Percentiles rank a stretch among this genome's conserved stretches.
These are phyloP conservation scores for Chloranthus sessilifolius DNA, from an alignment of 164 flowering plant genomes.

Conservation along the genomic window DNA sequence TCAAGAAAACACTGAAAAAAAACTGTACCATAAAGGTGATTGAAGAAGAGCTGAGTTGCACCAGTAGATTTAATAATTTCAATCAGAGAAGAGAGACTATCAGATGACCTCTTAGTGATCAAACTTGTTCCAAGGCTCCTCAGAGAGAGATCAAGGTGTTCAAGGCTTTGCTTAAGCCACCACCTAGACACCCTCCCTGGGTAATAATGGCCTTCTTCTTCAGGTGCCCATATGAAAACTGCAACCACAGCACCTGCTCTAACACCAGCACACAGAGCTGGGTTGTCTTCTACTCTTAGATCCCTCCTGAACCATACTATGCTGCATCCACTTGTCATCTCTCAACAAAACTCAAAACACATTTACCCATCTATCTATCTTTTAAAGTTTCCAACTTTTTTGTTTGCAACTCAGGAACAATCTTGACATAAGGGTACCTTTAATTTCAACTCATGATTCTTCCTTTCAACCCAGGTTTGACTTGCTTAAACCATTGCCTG, in stretches of 20 bases:
- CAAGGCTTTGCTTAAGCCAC: constrained; percentile 93
- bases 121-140: constrained; percentile 78
- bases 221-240: constrained; percentile 92
- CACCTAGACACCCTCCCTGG: constrained; percentile 98
- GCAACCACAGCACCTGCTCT: constrained; percentile 85
- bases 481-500: too few relatives aligned
- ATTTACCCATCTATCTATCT: too few relatives aligned
- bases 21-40: constrained; percentile 88
- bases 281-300: constrained; percentile 96
- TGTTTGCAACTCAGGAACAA: too few relatives aligned
- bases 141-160: constrained; percentile 74
- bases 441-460: too few relatives aligned
- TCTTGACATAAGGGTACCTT: too few relatives aligned
- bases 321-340: constrained; percentile 76
- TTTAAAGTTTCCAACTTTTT: too few relatives aligned
- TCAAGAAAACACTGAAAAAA: not conserved
- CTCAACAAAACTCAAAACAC: too few relatives aligned
- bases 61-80: constrained; percentile 72
- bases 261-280: constrained; percentile 88
- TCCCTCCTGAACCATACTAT: constrained; percentile 99
- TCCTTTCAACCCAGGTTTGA: too few relatives aligned
- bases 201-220: constrained; percentile 78
- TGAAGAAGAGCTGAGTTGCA: constrained; percentile 89
- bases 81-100: constrained; percentile 76
- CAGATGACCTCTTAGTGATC: constrained; percentile 81